phyloP scores from a whole-genome alignment of 768 basidiomycete species.

The Tephrocybe sp. region DNA sequence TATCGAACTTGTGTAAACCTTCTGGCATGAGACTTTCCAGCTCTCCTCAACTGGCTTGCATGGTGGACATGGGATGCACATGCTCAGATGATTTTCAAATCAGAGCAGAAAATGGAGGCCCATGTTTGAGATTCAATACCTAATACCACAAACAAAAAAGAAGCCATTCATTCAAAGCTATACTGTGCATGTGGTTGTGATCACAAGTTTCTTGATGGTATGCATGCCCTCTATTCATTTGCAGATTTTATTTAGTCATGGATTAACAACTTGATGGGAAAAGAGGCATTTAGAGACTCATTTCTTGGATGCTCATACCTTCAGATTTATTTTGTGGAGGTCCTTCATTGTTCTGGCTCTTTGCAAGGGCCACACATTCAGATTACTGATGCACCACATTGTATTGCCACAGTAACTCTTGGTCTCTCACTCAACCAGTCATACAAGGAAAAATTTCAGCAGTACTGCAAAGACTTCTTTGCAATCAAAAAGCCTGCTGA shows the following conservation, averaged over 20 bases:
- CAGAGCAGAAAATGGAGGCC: conserved; percentile 15
- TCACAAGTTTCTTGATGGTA: conserved; percentile 22
- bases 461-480: background rate
- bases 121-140: conserved; percentile 26
- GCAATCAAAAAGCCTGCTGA: background rate
- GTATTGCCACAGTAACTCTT: background rate
- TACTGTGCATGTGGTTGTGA: conserved; percentile 24
- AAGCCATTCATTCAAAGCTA: conserved; percentile 33
- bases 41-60: conserved; percentile 23
- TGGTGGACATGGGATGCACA: conserved; percentile 29
- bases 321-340: background rate
- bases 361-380: background rate
- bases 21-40: conserved; percentile 25
- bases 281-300: background rate
- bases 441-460: background rate
- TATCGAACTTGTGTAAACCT: conserved; percentile 11
- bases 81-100: conserved; percentile 24
- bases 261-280: background rate
- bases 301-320: background rate
- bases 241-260: no score
- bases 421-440: background rate
- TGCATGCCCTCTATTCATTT: no score
- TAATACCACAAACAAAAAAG: conserved; percentile 33
- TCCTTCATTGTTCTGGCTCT: conserved; percentile 1
- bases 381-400: background rate